Percentiles rank a stretch among this genome's conserved stretches.
These are phyloP conservation scores for Cnidoscolus chayamansa DNA, from an alignment of 441 rosid genomes.

Conservation along the genomic window DNA sequence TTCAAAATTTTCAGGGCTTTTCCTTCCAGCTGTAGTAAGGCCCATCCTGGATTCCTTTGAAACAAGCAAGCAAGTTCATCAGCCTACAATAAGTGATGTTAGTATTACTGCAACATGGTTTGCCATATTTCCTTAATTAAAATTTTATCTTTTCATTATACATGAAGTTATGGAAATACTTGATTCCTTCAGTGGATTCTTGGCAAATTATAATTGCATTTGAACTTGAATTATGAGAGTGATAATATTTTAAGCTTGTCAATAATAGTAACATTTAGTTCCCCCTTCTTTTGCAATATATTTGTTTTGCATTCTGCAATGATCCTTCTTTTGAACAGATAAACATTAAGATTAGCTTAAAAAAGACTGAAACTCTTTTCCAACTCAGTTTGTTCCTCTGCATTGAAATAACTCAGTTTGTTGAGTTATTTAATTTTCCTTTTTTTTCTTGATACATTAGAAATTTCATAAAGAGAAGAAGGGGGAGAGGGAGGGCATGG, in stretches of 20 bases:
- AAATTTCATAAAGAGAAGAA: no score
- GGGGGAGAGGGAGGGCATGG: no score
- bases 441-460: no score
- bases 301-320: conserved; percentile 1
- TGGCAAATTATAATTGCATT: not conserved
- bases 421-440: not conserved
- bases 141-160: not conserved
- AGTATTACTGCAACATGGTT: conserved; percentile 31
- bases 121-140: not conserved
- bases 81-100: conserved; percentile 68
- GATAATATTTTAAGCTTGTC: not conserved
- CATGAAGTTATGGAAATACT: not conserved
- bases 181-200: not conserved
- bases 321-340: not conserved
- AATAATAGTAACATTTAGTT: not conserved
- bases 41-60: conserved; percentile 87
- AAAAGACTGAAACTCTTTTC: no score
- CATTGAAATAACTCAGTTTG: not conserved
- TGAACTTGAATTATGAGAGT: not conserved
- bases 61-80: conserved; percentile 73
- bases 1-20: conserved; percentile 52
- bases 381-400: conserved; percentile 4
- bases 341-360: not conserved
- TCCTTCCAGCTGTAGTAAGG: conserved; percentile 93
- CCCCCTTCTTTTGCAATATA: not conserved